Evolutionary conservation across 1,284 basidiomycete species (phyloP).

Genomic region (Xanthoconium separans): DNA sequence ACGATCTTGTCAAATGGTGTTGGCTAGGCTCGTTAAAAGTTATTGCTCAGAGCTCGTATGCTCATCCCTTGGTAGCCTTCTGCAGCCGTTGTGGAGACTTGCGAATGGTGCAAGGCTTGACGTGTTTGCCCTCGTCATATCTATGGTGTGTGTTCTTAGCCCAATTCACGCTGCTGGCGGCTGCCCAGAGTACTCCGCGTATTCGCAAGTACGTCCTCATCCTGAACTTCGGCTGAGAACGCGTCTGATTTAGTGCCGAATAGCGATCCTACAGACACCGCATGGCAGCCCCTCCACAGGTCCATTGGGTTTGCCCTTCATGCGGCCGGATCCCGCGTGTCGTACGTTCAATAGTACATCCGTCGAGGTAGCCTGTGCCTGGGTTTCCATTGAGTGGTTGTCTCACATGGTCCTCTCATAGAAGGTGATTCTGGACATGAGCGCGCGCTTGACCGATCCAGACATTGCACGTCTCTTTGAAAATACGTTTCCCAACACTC

Average conservation of each 20-base stretch:
- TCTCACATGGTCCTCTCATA: slow-evolving; percentile 23
- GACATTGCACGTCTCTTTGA: slow-evolving; percentile 74
- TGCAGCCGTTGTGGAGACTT: slow-evolving; percentile 7
- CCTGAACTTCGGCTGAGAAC: background rate
- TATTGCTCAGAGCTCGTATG: slow-evolving; percentile 1
- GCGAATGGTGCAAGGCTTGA: background rate
- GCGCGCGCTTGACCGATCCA: slow-evolving; percentile 63
- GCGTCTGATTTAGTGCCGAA: slow-evolving; percentile 1
- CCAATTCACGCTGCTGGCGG: slow-evolving; percentile 15
- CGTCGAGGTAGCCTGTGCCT: slow-evolving; percentile 53
- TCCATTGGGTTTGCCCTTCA: slow-evolving; percentile 63
- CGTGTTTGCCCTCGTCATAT: slow-evolving; percentile 14
- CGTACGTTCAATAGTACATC: slow-evolving; percentile 71
- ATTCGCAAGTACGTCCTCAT: slow-evolving; percentile 49
- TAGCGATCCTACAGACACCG: slow-evolving; percentile 39
- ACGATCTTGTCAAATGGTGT: slow-evolving; percentile 6
- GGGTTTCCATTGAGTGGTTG: background rate
- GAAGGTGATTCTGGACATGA: slow-evolving; percentile 73
- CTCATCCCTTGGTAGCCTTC: background rate
- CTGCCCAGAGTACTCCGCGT: slow-evolving; percentile 64
- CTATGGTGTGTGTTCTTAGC: slow-evolving; percentile 23
- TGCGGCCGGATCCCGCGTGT: slow-evolving; percentile 65
- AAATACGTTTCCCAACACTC: slow-evolving; percentile 75
- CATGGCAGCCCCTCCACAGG: slow-evolving; percentile 61
- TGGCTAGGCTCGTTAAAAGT: slow-evolving; percentile 8